Percentiles rank a stretch among this genome's conserved stretches.
Conservation (phyloP, 2,329 filamentous ascomycete genomes). For the Capronia coronata region DNA sequence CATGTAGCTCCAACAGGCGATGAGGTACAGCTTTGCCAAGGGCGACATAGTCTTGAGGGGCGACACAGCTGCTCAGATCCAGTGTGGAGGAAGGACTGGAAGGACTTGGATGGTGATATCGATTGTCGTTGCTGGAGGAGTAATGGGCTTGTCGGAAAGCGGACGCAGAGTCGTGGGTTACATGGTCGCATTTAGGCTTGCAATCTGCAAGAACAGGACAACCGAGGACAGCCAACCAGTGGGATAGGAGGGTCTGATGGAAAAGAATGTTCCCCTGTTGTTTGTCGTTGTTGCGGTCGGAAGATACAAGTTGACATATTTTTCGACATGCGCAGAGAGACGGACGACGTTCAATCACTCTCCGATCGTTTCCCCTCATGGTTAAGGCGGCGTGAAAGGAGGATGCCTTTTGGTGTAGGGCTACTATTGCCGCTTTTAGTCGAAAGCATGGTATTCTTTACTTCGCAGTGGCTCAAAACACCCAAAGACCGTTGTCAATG, state of each 20-base stretch:
- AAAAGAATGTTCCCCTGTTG: no score
- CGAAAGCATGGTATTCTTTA: no score
- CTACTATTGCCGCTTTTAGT: no score
- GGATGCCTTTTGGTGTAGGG: no score
- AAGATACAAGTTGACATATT: no score
- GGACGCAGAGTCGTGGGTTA: slow-evolving; percentile 12
- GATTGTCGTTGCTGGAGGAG: slow-evolving; percentile 2
- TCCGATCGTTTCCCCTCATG: no score
- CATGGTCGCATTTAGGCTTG: slow-evolving; percentile 23
- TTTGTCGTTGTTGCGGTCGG: neutral
- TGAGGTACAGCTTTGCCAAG: slow-evolving; percentile 25
- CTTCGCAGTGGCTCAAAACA: no score
- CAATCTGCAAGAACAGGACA: neutral
- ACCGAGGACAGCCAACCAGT: no score
- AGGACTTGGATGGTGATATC: neutral
- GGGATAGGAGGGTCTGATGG: no score
- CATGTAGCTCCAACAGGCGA: slow-evolving; percentile 28
- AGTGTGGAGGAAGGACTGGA: neutral
- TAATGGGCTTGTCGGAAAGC: slow-evolving; percentile 1
- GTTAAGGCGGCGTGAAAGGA: neutral
- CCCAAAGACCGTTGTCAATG: no score
- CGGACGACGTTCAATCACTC: no score
- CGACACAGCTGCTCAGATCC: neutral
- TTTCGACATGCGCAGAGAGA: no score
- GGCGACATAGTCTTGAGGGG: slow-evolving; percentile 18